Base-by-base conservation (phyloP, 2,329 filamentous ascomycete species). In the Pseudocercospora vitis region DNA sequence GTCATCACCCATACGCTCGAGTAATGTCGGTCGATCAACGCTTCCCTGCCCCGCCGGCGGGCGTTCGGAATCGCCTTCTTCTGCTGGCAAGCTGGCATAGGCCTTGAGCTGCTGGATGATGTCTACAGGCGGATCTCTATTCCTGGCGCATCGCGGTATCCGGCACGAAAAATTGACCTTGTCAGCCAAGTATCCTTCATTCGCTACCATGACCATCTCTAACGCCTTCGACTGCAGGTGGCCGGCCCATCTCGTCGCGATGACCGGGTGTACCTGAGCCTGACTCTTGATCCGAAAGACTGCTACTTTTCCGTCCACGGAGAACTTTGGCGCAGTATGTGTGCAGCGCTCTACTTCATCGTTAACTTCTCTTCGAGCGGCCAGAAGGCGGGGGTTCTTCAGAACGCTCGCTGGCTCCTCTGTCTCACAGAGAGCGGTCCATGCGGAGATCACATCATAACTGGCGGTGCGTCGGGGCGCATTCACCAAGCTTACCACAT, bases 131-230 rank as follows among this genome's bases (percentile, higher is more conserved):
- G 78, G 76, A 12, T 82, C 77, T 23, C 75, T 71, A 12, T 69
- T 74, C 54, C 78, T 71, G 1, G 83, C 84, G 53, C 77, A 79
- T 42, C 78, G 74, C 0, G 84, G 77, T 5, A 87, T 71, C 1
- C 85, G 78, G 58, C 85, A 87, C 1, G 81, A 85, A 69, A 88
- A 88, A 62, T 86, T 85, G 19, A 88, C 83, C 66, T 81, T 78
- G 1, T 75, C 82, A 0, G 80, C 77, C 0, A 85, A 65, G 59
- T 87, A 88, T 0, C 84, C 84, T 52, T 83, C 80, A 52, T 88
- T 88, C 0, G 84, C 85, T 3, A 84, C 83, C 60, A 87, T 74
- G 6, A 88, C 74, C 1, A 87, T 81, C 62, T 87, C 80, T 1
- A 87, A 73, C 50, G 78, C 79, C 44, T 78, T 73, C 1, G 81